phyloP scores from a whole-genome alignment of 257 asterid genomes.

The Lithospermum erythrorhizon region DNA sequence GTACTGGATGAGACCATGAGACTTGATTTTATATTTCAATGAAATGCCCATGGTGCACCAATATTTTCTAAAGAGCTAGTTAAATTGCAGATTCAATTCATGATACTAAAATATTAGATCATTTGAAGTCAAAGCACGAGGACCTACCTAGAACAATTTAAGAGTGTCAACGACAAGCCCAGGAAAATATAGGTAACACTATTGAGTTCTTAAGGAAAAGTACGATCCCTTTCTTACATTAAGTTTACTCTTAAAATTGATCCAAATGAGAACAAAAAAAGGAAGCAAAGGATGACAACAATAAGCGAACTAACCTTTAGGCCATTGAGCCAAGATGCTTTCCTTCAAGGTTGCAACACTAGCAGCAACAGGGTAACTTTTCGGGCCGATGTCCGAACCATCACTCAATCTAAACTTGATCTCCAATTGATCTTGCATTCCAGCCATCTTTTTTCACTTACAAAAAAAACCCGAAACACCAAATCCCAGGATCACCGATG shows the following conservation, averaged over 20 bases:
- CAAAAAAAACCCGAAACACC: conserved; percentile 14
- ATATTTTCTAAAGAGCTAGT: no score
- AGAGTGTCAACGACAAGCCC: no score
- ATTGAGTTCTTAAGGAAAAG: no score
- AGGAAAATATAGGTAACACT: no score
- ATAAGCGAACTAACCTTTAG: conserved; percentile 52
- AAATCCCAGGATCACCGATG: conserved; percentile 25
- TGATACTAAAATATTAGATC: no score
- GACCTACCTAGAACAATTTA: no score
- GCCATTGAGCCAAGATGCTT: conserved; percentile 81
- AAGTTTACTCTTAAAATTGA: no score
- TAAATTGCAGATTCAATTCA: no score
- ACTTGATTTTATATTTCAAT: background rate
- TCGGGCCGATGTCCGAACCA: conserved; percentile 88
- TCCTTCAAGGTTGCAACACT: conserved; percentile 75
- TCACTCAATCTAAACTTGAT: conserved; percentile 84
- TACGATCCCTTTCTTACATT: no score
- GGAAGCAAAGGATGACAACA: background rate
- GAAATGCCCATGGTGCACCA: no score
- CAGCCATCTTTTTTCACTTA: conserved; percentile 40
- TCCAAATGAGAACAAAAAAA: no score
- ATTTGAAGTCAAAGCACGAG: no score
- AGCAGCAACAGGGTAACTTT: conserved; percentile 51
- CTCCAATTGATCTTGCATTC: conserved; percentile 68
- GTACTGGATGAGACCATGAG: background rate